phyloP scores from a whole-genome alignment of 768 basidiomycete genomes.

The Pulveroboletus sp. region DNA sequence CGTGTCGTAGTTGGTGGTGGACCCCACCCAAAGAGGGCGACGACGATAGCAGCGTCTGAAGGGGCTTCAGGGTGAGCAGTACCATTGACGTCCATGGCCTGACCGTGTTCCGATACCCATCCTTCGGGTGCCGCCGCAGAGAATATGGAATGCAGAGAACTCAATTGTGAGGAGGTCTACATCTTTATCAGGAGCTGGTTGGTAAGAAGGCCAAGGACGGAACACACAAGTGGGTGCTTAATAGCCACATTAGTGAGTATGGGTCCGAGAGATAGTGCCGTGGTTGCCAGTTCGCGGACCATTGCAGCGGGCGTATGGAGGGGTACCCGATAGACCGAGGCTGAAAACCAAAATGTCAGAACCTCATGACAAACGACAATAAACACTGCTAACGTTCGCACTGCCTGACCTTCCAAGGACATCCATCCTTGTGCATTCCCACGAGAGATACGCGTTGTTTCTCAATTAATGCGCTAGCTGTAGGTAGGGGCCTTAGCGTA shows the following conservation, averaged over 20 bases:
- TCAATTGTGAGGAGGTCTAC: conserved; percentile 56
- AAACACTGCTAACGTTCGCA: conserved; percentile 58
- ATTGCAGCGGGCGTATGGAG: conserved; percentile 61
- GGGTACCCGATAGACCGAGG: conserved; percentile 70
- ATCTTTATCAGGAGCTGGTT: conserved; percentile 7
- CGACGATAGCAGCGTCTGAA: conserved; percentile 37
- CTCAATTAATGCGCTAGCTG: conserved; percentile 67
- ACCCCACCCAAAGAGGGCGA: conserved; percentile 48
- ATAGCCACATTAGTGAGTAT: conserved; percentile 51
- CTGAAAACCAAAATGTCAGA: conserved; percentile 27
- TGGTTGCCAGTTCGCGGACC: conserved; percentile 54
- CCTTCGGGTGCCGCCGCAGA: conserved; percentile 25
- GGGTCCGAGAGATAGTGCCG: conserved; percentile 49
- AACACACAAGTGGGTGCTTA: conserved; percentile 69
- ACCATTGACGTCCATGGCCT: conserved; percentile 9
- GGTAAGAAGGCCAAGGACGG: not conserved
- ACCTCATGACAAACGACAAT: not conserved
- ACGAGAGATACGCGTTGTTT: conserved; percentile 66
- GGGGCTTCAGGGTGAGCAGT: conserved; percentile 17
- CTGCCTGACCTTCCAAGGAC: conserved; percentile 79
- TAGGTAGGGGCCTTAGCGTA: conserved; percentile 13
- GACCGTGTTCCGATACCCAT: conserved; percentile 26
- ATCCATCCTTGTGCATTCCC: conserved; percentile 71
- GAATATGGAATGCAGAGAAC: conserved; percentile 47
- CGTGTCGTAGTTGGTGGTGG: conserved; percentile 28